These are phyloP conservation scores for Mucor lusitanicus DNA, from an alignment of 371 early-diverging fungal species.

Conservation along the genomic window DNA sequence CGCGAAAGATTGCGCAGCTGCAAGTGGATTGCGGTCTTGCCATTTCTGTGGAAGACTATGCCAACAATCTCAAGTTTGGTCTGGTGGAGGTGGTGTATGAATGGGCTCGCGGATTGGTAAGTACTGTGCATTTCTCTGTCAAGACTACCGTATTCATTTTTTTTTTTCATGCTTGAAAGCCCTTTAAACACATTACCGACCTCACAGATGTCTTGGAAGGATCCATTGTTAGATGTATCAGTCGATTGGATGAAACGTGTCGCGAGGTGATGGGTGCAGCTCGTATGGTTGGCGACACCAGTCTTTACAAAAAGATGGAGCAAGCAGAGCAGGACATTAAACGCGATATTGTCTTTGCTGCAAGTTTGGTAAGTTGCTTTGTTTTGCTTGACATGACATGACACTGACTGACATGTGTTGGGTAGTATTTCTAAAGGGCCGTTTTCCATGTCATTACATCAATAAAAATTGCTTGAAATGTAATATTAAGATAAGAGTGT, in stretches of 20 bases:
- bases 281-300: slow-evolving; percentile 92
- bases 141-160: neutral
- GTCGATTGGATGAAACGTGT: slow-evolving; percentile 96
- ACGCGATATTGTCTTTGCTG: slow-evolving; percentile 99
- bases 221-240: slow-evolving; percentile 97
- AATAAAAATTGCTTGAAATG: too few species aligned
- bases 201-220: slow-evolving; percentile 96
- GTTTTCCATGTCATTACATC: neutral
- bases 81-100: slow-evolving; percentile 97
- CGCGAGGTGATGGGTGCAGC: slow-evolving; percentile 95
- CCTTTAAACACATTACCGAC: slow-evolving; percentile 93
- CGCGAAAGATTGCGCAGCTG: slow-evolving; percentile 69
- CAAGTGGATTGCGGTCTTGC: slow-evolving; percentile 77
- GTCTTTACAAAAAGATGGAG: slow-evolving; percentile 94
- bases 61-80: slow-evolving; percentile 72
- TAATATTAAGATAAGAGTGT: too few species aligned
- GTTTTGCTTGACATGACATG: neutral
- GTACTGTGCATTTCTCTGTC: too few species aligned
- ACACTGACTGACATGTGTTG: neutral
- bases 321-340: slow-evolving; percentile 90
- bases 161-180: slow-evolving; percentile 31
- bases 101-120: slow-evolving; percentile 94
- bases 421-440: neutral
- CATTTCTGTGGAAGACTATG: slow-evolving; percentile 53
- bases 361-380: slow-evolving; percentile 70